Evolutionary conservation across 352 stramenopile genomes (phyloP).

Genomic region (Pythium periplocum): DNA sequence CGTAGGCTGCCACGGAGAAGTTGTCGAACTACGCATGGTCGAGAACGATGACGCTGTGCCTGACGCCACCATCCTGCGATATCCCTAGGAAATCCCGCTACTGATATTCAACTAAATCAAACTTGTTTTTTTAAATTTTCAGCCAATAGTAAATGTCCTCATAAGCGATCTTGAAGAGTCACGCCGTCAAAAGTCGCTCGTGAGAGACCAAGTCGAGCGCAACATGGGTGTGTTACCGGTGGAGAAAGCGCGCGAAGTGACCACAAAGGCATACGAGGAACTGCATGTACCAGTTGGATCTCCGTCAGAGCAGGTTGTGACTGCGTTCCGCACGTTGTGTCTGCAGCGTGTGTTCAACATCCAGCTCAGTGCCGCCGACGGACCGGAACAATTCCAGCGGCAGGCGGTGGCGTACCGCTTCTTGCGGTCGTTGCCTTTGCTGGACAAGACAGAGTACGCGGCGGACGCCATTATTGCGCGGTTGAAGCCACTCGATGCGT

Average conservation of each 20-base stretch:
- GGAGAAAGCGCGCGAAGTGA: slow-evolving; percentile 27
- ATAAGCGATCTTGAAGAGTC: no score
- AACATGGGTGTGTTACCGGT: slow-evolving; percentile 20
- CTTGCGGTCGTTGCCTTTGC: slow-evolving; percentile 44
- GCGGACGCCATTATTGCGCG: slow-evolving; percentile 28
- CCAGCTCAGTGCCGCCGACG: neutral
- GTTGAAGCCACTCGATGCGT: slow-evolving; percentile 37
- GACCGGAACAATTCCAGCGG: slow-evolving; percentile 35
- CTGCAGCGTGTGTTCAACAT: slow-evolving; percentile 33
- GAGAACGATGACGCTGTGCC: slow-evolving; percentile 12
- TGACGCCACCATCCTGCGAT: slow-evolving; percentile 13
- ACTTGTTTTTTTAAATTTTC: neutral
- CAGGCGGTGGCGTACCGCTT: slow-evolving; percentile 66
- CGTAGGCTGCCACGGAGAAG: slow-evolving; percentile 5
- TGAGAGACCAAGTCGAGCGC: neutral
- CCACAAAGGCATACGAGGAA: slow-evolving; percentile 44
- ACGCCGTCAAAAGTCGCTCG: neutral
- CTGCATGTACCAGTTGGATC: slow-evolving; percentile 46
- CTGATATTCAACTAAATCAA: neutral
- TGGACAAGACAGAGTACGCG: slow-evolving; percentile 28
- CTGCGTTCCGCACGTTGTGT: slow-evolving; percentile 42
- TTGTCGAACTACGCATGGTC: slow-evolving; percentile 18
- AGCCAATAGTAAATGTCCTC: no score
- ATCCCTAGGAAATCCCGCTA: slow-evolving; percentile 4
- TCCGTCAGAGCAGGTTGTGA: slow-evolving; percentile 38